phyloP scores from a whole-genome alignment of 352 stramenopile species.

The Bremia lactucae region DNA sequence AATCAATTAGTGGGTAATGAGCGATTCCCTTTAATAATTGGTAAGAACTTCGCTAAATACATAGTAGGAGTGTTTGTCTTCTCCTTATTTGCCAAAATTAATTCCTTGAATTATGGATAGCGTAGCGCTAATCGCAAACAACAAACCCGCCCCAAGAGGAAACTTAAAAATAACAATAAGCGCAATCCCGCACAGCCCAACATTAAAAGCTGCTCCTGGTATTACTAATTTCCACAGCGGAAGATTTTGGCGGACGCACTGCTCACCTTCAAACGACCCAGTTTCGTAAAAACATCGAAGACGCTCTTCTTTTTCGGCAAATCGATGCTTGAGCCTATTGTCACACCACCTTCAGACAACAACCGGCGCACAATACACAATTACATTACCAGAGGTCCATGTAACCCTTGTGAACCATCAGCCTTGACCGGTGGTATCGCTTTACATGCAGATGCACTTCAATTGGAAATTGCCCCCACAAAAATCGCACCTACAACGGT shows the following conservation, averaged over 20 bases:
- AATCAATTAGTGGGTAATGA: no score
- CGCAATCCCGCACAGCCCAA: conserved; percentile 23
- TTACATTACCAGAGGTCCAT: conserved; percentile 37
- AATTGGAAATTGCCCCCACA: conserved; percentile 48
- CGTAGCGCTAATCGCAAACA: conserved; percentile 31
- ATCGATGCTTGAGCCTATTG: conserved; percentile 44
- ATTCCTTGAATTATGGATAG: conserved; percentile 39
- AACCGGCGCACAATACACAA: background rate
- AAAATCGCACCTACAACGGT: conserved; percentile 35
- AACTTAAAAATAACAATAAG: conserved; percentile 25
- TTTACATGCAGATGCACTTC: conserved; percentile 69
- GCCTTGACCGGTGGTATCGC: conserved; percentile 33
- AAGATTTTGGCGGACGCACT: conserved; percentile 19
- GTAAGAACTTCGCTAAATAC: no score
- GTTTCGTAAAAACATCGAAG: conserved; percentile 58
- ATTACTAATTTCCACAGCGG: conserved; percentile 20
- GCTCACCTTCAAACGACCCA: conserved; percentile 33
- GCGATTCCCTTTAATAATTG: conserved; percentile 5
- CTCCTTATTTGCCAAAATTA: conserved; percentile 32
- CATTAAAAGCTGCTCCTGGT: conserved; percentile 30
- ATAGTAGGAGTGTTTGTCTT: background rate
- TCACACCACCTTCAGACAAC: background rate
- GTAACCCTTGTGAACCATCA: conserved; percentile 31
- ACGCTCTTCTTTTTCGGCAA: conserved; percentile 64
- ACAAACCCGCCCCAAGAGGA: conserved; percentile 23